Evolutionary conservation across 2,329 filamentous ascomycete species (phyloP).

Genomic region (Teratosphaeriaceae sp.): DNA sequence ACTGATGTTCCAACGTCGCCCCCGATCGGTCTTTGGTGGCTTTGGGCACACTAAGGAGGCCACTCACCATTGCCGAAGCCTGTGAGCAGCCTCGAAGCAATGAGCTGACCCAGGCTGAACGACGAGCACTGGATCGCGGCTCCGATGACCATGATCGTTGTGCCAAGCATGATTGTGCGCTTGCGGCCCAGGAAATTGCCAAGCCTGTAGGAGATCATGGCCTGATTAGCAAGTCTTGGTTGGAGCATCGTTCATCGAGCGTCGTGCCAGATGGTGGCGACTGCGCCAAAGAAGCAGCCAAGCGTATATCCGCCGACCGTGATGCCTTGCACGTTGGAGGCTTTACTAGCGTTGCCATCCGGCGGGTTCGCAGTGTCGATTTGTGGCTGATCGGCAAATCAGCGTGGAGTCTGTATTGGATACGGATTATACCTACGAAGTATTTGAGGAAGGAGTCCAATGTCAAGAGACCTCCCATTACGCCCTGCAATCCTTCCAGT

Average conservation of each 20-base stretch:
- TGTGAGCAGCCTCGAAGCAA: slow-evolving; percentile 46
- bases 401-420: not conserved
- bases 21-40: slow-evolving; percentile 36
- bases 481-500: slow-evolving; percentile 23
- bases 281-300: slow-evolving; percentile 43
- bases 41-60: no score
- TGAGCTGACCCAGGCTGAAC: slow-evolving; percentile 39
- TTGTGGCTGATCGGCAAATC: slow-evolving; percentile 19
- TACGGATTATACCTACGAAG: slow-evolving; percentile 19
- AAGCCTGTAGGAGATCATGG: no score
- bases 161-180: slow-evolving; percentile 38
- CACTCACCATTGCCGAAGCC: slow-evolving; percentile 49
- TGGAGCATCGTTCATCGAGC: no score
- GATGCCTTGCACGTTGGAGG: slow-evolving; percentile 22
- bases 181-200: slow-evolving; percentile 47
- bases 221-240: no score
- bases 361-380: slow-evolving; percentile 26
- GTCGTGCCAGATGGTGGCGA: no score
- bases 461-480: slow-evolving; percentile 39
- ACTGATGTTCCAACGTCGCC: not conserved
- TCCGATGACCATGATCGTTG: slow-evolving; percentile 37
- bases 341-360: slow-evolving; percentile 1
- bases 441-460: slow-evolving; percentile 35
- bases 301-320: slow-evolving; percentile 21
- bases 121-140: slow-evolving; percentile 43